Evolutionary conservation across 1,284 basidiomycete genomes (phyloP), one percentile per base, ranked within the genome.

Genomic region (Phenoliferia sp.): DNA sequence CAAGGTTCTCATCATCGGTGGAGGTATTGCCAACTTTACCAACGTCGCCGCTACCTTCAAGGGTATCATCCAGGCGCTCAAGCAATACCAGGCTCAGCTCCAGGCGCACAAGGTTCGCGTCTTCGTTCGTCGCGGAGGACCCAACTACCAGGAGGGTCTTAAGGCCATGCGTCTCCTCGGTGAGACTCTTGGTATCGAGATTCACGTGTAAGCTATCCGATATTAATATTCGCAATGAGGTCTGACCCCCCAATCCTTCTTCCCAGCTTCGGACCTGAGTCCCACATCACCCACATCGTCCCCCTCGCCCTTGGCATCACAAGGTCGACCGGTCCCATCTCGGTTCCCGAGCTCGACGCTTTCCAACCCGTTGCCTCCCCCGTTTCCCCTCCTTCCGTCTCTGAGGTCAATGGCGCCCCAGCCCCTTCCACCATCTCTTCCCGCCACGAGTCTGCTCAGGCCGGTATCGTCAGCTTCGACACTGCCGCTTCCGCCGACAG

Each of bases 1-100:
- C 83, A 99, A 99, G 84, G 87, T 99, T 78, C 90, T 99, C 80
- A 97, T 99, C 85, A 97, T 99, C 74, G 96, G 95, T 81, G 96
- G 96, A 84, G 95, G 95, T 83, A 97, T 98, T 74, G 95, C 95
- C 83, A 99, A 99, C 88, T 99, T 99, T 83, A 98, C 94, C 79
- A 98, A 99, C 80, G 73, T 99, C 75, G 95, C 95, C 52, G 90
- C 95, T 22, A 99, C 95, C 72, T 99, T 99, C 89, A 98, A 98
- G 86, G 95, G 95, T 75, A 99, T 98, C 85, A 98, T 99, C 80
- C 91, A 88, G 69, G 95, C 95, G 28, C 85, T 99, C 76, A 91
- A 96, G 84, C 90, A 94, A 82, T 94, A 87, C 87, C 92, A 94
- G 84, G 83, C 86, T 65, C 87, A 87, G 63, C 86, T 96, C 72